Percentiles rank a stretch among this genome's conserved stretches.
Evolutionary conservation across 331 rosid species (phyloP).

Genomic region (Rosa hybrid): DNA sequence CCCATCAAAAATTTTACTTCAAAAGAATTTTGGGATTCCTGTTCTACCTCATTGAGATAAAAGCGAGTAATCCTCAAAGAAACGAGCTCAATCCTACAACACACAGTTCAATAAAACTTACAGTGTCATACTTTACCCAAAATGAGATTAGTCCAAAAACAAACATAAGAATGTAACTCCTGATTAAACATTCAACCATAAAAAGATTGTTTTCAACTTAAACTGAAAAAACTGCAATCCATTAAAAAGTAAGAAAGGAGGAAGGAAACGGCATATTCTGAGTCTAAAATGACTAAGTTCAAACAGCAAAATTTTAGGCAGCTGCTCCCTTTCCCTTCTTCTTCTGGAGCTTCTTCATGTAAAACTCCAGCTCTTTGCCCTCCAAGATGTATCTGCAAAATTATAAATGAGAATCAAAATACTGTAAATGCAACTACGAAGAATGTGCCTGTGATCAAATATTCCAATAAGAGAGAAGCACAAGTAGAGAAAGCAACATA

Average conservation of each 20-base stretch:
- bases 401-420: not conserved
- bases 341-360: slow-evolving; percentile 64
- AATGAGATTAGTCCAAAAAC: not conserved
- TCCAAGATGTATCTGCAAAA: slow-evolving; percentile 66
- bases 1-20: too few relatives aligned
- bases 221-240: slow-evolving; percentile 15
- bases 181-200: slow-evolving; percentile 19
- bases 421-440: not conserved
- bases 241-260: slow-evolving; percentile 3
- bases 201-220: slow-evolving; percentile 17
- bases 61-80: not conserved
- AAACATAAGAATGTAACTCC: slow-evolving; percentile 1
- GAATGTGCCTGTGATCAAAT: too few relatives aligned
- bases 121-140: not conserved
- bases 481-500: slow-evolving; percentile 17
- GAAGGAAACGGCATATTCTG: slow-evolving; percentile 22
- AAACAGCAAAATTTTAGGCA: slow-evolving; percentile 38
- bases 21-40: not conserved
- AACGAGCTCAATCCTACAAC: not conserved
- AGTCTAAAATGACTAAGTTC: slow-evolving; percentile 3
- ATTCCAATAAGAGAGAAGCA: not conserved
- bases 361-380: slow-evolving; percentile 76
- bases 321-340: slow-evolving; percentile 66
- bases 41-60: not conserved
- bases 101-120: not conserved